These are phyloP conservation scores for Rhizopus delemar DNA, from an alignment of 371 early-diverging fungal species.

Conservation along the genomic window DNA sequence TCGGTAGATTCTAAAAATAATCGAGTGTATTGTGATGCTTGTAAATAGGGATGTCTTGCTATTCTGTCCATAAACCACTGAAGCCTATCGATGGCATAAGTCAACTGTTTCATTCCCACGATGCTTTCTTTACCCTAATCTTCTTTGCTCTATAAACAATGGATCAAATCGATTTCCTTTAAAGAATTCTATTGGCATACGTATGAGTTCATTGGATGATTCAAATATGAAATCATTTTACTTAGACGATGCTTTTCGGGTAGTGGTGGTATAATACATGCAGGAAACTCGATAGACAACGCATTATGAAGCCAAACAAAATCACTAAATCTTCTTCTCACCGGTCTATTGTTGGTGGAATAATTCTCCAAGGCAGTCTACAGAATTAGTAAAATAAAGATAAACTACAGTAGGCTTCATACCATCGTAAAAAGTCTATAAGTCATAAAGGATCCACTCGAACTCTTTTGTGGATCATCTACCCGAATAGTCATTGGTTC, in stretches of 20 bases:
- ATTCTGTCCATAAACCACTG: conserved; percentile 84
- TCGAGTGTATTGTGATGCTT: conserved; percentile 65
- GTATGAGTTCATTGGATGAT: not conserved
- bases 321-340: conserved; percentile 90
- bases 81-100: conserved; percentile 40
- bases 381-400: not conserved
- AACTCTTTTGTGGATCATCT: conserved; percentile 75
- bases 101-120: too few species aligned
- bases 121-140: conserved; percentile 49
- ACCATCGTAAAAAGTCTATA: conserved; percentile 37
- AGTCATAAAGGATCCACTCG: conserved; percentile 37
- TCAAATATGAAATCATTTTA: conserved; percentile 31
- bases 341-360: conserved; percentile 41
- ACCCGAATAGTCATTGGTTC: conserved; percentile 58
- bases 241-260: conserved; percentile 90
- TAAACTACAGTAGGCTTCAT: not conserved
- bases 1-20: conserved; percentile 82
- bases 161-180: conserved; percentile 91
- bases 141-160: conserved; percentile 84
- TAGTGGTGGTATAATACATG: conserved; percentile 86
- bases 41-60: conserved; percentile 79
- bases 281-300: conserved; percentile 72
- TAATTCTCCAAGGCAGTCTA: conserved; percentile 64
- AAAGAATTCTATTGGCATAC: conserved; percentile 72
- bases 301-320: conserved; percentile 86